A percentile compares a stretch with the other conserved stretches of the same genome.
Evolutionary conservation across 208 protist genomes (phyloP).

Genomic region (Kentomonas sorsogonicus): DNA sequence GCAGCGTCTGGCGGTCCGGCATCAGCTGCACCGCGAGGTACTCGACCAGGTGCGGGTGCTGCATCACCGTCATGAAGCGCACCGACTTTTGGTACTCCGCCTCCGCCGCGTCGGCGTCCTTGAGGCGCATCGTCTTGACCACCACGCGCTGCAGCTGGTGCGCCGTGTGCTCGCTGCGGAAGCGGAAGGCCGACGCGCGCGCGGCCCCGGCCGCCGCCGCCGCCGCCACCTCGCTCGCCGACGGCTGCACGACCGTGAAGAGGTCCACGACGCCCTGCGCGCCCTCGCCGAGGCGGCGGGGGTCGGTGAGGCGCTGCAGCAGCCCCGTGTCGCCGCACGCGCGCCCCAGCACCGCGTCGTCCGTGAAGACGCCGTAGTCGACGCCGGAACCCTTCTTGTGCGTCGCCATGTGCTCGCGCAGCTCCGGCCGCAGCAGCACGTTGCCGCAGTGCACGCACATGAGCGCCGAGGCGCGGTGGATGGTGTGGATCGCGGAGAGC

Average conservation of each 20-base stretch:
- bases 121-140: constrained; percentile 55
- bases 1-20: constrained; percentile 32
- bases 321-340: constrained; percentile 69
- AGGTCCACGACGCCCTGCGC: constrained; percentile 60
- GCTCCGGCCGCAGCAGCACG: constrained; percentile 42
- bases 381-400: constrained; percentile 50
- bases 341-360: constrained; percentile 35
- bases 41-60: constrained; percentile 57
- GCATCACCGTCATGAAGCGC: constrained; percentile 63
- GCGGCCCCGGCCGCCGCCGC: constrained; percentile 18
- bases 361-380: constrained; percentile 42
- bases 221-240: constrained; percentile 19
- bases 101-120: constrained; percentile 20
- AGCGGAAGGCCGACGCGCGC: constrained; percentile 16
- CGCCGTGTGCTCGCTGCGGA: constrained; percentile 22
- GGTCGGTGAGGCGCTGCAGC: constrained; percentile 28
- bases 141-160: constrained; percentile 30
- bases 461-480: constrained; percentile 36
- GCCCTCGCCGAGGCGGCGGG: constrained; percentile 40
- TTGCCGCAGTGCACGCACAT: constrained; percentile 66
- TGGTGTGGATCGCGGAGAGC: constrained; percentile 31
- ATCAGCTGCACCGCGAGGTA: constrained; percentile 69
- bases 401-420: constrained; percentile 48
- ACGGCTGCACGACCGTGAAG: constrained; percentile 30
- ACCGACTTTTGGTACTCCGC: constrained; percentile 59